Base-by-base conservation (phyloP, 257 asterid genomes). In the Nicotiana tomentosiformis region DNA sequence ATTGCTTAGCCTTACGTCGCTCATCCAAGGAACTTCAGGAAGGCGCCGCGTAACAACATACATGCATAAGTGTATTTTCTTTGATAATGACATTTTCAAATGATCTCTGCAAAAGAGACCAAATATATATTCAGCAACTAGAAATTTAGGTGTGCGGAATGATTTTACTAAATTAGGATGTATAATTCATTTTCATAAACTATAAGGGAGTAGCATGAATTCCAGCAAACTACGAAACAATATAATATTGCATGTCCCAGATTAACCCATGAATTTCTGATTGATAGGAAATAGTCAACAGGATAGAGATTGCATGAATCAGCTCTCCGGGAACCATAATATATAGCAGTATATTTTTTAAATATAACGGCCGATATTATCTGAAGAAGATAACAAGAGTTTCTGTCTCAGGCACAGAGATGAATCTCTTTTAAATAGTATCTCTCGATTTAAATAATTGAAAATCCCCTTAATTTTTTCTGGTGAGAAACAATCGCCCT, bases 281-380 rank as follows among this genome's bases (percentile, higher is more conserved):
- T 74, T 74, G 39, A 12, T 37, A 49, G 62, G 62, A 49, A 74
- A 74, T 74, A 74, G 79, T 49, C 79, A 74, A 74, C 20, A 72
- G 39, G 62, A 49, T 14, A 74, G 23, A 74, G n/a, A 74, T 14
- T 49, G 39, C 62, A 74, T 49, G 37, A 49, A 23, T 72, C 61
- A 46, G 79, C 58, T 46, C 14, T 46, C 20, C 26, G 15, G 61
- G 61, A 72, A 72, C 79, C 61, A 72, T 46, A 72, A 72, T 39
- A 5, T 46, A 10, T 51, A 51, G 16, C 4, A 51, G 5, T 39
- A 39, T 39, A 39, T 2, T 39, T 69, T 6, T 57, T 12, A 43
- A 11, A 72, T 72, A 46, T 23, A 72, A 46, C 61, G 61, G 61
- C 61, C 39, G 51, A 23, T 69, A 37, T 69, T 39, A 7, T 74